These are phyloP conservation scores for Alternaria novae-zelandiae DNA, from an alignment of 2,329 filamentous ascomycete genomes.

Conservation along the genomic window DNA sequence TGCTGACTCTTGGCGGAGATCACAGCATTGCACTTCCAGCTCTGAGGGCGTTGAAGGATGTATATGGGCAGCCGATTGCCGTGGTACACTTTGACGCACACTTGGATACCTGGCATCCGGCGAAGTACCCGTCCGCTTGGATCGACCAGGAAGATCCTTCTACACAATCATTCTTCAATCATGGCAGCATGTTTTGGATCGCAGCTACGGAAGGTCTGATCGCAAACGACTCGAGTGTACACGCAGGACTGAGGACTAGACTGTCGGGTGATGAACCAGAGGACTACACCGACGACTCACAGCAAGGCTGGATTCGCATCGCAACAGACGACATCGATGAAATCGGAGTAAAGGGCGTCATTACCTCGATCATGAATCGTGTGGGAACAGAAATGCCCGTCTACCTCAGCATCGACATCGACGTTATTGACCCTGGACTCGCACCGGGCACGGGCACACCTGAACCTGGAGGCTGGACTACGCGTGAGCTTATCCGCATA, in stretches of 20 bases:
- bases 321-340: slow-evolving; percentile 89
- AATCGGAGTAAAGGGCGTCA: slow-evolving; percentile 73
- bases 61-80: slow-evolving; percentile 54
- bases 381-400: slow-evolving; percentile 79
- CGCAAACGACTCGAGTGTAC: slow-evolving; percentile 74
- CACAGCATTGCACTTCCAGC: slow-evolving; percentile 59
- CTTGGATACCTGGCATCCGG: slow-evolving; percentile 82
- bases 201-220: slow-evolving; percentile 82
- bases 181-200: slow-evolving; percentile 92
- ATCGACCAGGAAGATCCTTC: slow-evolving; percentile 56
- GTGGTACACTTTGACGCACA: slow-evolving; percentile 66
- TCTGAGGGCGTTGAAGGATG: slow-evolving; percentile 56
- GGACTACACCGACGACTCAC: slow-evolving; percentile 72
- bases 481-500: slow-evolving; percentile 83
- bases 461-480: slow-evolving; percentile 91
- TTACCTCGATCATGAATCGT: slow-evolving; percentile 71
- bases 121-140: slow-evolving; percentile 82
- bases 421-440: slow-evolving; percentile 76
- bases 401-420: slow-evolving; percentile 82
- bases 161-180: slow-evolving; percentile 78
- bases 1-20: slow-evolving; percentile 58
- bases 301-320: slow-evolving; percentile 81
- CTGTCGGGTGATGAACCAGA: slow-evolving; percentile 70
- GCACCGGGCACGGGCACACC: slow-evolving; percentile 85
- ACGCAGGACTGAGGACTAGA: slow-evolving; percentile 82